These are phyloP conservation scores for Colletotrichum graminicola DNA, from an alignment of 2,329 filamentous ascomycete genomes.

Conservation along the genomic window DNA sequence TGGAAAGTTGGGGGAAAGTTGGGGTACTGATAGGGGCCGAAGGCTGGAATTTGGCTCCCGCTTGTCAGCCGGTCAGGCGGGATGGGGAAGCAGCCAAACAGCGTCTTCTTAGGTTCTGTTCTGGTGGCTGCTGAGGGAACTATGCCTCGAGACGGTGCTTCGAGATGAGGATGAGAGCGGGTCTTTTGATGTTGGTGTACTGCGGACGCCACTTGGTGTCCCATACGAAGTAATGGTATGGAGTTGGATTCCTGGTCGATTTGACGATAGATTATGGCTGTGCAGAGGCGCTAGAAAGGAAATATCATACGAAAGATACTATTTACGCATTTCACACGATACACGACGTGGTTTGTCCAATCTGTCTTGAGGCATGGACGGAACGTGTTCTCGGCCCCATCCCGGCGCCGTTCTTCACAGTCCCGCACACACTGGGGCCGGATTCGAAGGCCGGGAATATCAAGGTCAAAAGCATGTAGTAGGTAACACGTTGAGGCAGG, in stretches of 20 bases:
- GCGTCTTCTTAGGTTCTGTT: constrained; percentile 2
- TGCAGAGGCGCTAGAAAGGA: background rate
- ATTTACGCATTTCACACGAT: background rate
- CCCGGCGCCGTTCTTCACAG: constrained; percentile 16
- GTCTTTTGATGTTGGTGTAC: background rate
- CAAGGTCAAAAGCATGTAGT: background rate
- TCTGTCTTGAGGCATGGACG: background rate
- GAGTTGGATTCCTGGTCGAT: background rate
- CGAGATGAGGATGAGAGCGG: constrained; percentile 23
- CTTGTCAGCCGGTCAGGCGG: constrained; percentile 33
- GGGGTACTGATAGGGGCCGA: constrained; percentile 31
- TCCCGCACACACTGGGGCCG: constrained; percentile 17
- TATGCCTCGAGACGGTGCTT: constrained; percentile 14
- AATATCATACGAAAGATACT: background rate
- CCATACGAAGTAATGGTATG: constrained; percentile 9
- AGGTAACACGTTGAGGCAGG: background rate
- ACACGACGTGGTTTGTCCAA: background rate
- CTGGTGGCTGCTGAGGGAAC: constrained; percentile 7
- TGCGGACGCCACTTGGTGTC: constrained; percentile 5
- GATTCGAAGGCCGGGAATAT: background rate
- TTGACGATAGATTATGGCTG: background rate
- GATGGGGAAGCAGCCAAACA: constrained; percentile 16
- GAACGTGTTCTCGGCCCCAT: constrained; percentile 29
- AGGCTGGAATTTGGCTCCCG: constrained; percentile 29
- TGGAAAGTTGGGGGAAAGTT: constrained; percentile 39